Base-by-base conservation (phyloP, 495 filamentous ascomycete species). In the Hypomontagnella submonticulosa region DNA sequence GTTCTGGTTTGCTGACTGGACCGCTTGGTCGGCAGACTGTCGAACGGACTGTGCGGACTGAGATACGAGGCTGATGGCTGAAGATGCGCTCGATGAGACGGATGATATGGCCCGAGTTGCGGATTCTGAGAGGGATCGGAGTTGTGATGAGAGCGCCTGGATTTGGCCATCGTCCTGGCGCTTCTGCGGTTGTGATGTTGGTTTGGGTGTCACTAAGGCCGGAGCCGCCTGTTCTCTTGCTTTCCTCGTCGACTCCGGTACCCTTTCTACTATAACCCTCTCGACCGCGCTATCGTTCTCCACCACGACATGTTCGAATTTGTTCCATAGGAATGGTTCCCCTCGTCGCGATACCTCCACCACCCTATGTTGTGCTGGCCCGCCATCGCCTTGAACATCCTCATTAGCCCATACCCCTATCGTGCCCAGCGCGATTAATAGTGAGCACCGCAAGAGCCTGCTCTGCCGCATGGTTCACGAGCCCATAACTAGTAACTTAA, bases 131-230 rank as follows among this genome's bases (percentile, higher is more conserved):
- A 81, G 56, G 7, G 54, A 66, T 32, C 56, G 70, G 2, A 81
- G 69, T 32, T 78, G 74, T 55, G 64, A 15, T 44, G 75, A 78
- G 16, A 80, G 75, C 27, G 76, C 74, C 19, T 75, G 71, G 38
- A 80, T 71, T 47, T 80, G 78, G 34, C 75, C 72, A 40, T 78
- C 61, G 42, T 80, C 75, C 50, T 79, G 77, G 20, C 77, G 75
- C 23, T 68, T 73, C 48, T 49, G 67, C 30, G 64, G 44, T 20
- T 51, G 61, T 19, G 57, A 30, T 18, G 71, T 73, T 42, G 71
- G 67, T 42, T 54, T 30, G 16, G 71, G 63, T 8, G 52, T 71
- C 19, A 10, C 50, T 27, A 73, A 50, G 0, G 60, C 61, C 27
- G 52, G 57, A 27, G 60, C 57, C 13, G 64, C 63, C 46, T 66